A percentile compares a stretch with the other conserved stretches of the same genome.
phyloP scores from a whole-genome alignment of 2,329 filamentous ascomycete genomes.

The Verticillium albo-atrum region DNA sequence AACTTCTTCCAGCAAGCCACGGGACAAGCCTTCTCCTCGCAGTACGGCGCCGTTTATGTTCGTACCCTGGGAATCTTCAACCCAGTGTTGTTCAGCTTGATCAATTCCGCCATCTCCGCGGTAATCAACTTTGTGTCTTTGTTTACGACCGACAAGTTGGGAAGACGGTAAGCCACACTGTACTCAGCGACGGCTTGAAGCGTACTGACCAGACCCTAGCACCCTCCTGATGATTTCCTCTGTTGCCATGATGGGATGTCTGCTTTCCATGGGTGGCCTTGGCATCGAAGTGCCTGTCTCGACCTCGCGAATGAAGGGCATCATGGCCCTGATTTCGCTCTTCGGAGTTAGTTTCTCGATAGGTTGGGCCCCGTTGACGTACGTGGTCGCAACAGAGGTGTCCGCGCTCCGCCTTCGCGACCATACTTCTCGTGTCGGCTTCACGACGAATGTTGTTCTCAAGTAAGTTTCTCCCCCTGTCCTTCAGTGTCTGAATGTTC shows the following conservation, averaged over 20 bases:
- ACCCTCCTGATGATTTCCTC: background rate
- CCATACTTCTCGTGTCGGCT: constrained; percentile 16
- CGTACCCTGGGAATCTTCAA: constrained; percentile 21
- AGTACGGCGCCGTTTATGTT: constrained; percentile 25
- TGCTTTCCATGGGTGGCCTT: constrained; percentile 12
- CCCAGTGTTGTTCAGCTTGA: constrained; percentile 18
- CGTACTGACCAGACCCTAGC: background rate
- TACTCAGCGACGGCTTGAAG: background rate
- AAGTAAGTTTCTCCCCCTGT: constrained; percentile 4
- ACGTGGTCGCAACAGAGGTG: constrained; percentile 29
- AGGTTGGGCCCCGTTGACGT: constrained; percentile 28
- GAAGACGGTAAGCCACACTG: constrained; percentile 1
- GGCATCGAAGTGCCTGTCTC: constrained; percentile 8
- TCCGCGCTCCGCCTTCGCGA: constrained; percentile 24
- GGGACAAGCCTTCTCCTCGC: constrained; percentile 21
- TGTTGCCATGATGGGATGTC: background rate
- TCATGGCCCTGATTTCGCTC: constrained; percentile 27
- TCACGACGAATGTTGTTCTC: constrained; percentile 12
- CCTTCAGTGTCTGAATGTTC: too few species aligned
- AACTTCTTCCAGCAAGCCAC: constrained; percentile 26
- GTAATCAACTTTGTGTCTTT: constrained; percentile 1
- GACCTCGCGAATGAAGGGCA: constrained; percentile 10
- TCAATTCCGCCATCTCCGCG: constrained; percentile 9
- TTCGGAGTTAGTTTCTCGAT: constrained; percentile 24
- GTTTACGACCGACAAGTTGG: constrained; percentile 4